phyloP scores from a whole-genome alignment of 2,329 filamentous ascomycete species.

The Cytospora mali region DNA sequence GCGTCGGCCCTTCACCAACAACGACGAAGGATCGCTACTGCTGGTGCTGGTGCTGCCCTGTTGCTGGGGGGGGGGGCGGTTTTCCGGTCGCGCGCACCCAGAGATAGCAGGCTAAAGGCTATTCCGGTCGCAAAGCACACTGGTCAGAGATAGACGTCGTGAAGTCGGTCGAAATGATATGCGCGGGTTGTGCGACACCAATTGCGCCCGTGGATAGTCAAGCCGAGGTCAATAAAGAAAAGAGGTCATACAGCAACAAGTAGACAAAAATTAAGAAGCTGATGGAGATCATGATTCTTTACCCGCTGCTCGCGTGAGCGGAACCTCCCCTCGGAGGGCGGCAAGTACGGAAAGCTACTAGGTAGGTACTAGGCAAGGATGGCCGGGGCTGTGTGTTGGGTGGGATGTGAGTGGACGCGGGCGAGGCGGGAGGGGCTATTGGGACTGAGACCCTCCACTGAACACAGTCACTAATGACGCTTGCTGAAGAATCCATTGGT shows the following conservation, averaged over 20 bases:
- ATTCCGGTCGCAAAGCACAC: background rate
- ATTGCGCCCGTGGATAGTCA: conserved; percentile 15
- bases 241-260: too few species aligned
- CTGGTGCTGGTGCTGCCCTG: background rate
- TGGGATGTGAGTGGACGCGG: background rate
- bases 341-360: background rate
- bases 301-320: conserved; percentile 17
- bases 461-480: background rate
- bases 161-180: background rate
- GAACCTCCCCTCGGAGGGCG: conserved; percentile 5
- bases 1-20: conserved; percentile 12
- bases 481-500: too few species aligned
- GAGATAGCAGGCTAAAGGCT: background rate
- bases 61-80: too few species aligned
- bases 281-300: conserved; percentile 11
- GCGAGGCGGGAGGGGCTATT: background rate
- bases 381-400: conserved; percentile 7
- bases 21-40: conserved; percentile 17
- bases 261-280: conserved; percentile 3
- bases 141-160: background rate
- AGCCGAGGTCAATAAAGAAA: conserved; percentile 12
- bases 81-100: background rate
- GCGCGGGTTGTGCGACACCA: conserved; percentile 22
- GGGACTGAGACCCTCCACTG: background rate
- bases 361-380: conserved; percentile 14